Base-by-base conservation (phyloP, 768 basidiomycete genomes). In the Xanthoconium stramineum region DNA sequence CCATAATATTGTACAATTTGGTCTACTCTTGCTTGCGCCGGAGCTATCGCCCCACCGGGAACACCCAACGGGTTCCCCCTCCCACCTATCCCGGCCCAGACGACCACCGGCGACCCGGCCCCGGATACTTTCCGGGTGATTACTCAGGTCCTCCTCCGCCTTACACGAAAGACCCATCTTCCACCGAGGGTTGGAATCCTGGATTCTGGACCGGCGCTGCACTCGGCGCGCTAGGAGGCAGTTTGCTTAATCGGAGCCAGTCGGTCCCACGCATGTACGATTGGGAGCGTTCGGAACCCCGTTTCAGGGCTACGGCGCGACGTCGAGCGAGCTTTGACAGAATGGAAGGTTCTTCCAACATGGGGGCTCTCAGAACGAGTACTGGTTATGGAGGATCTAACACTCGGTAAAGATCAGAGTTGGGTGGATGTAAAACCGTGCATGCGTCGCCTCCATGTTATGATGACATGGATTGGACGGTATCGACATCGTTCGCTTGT, bases 121-220 rank as follows among this genome's bases (percentile, higher is more conserved):
- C 59, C 11, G 76, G 83, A 24, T 80, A 78, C 76, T 87, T 86
- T 62, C 79, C 83, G 10, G 77, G 82, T 3, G 76, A 76, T 33
- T 73, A 72, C 61, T 64, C 78, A 40, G 80, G 79, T 28, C 73
- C 78, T 3, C 78, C 79, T 0, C 85, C 88, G 20, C 84, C 87
- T 0, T 85, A 88, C 61, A 78, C 80, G 17, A 74, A 74, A 48
- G 60, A 74, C 35, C 69, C 70, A 2, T 59, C 70, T 24, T 29
- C 69, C 6, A 53, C 10, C 45, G 68, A 65, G 28, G 72, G 71
- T 53, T 85, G 83, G 83, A 70, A 75, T 40, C 86, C 89, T 12
- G 92, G 92, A 4, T 94, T 96, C 68, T 94, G 86, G 89, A 86
- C 89, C 2, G 94, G 94, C 4, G 83, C 89, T 8, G 81, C 83